Evolutionary conservation across 352 stramenopile genomes (phyloP).

Genomic region (Phytophthora fragariae): DNA sequence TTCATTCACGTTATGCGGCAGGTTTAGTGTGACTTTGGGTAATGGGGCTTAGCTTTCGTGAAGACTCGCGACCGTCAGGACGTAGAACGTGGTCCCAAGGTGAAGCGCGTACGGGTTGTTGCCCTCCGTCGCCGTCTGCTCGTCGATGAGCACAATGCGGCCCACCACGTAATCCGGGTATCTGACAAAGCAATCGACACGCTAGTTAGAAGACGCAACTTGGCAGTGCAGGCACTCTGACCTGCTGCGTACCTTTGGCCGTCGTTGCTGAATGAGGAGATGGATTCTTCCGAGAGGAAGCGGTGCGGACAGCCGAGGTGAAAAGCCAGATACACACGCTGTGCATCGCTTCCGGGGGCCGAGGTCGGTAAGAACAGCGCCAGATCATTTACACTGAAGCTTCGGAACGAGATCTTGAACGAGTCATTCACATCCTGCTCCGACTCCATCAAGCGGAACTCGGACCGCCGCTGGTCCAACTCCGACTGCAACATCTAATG

Average conservation of each 20-base stretch:
- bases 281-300: slow-evolving; percentile 89
- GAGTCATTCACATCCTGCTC: slow-evolving; percentile 66
- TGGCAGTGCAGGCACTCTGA: neutral
- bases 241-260: slow-evolving; percentile 68
- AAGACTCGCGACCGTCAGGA: slow-evolving; percentile 85
- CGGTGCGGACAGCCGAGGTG: slow-evolving; percentile 87
- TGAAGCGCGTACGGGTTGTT: slow-evolving; percentile 86
- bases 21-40: slow-evolving; percentile 2
- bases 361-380: slow-evolving; percentile 88
- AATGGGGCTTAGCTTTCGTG: slow-evolving; percentile 70
- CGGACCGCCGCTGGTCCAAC: slow-evolving; percentile 62
- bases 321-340: slow-evolving; percentile 89
- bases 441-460: slow-evolving; percentile 68
- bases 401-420: slow-evolving; percentile 90
- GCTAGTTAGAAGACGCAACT: slow-evolving; percentile 5
- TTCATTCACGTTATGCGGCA: slow-evolving; percentile 47
- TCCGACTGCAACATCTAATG: slow-evolving; percentile 59
- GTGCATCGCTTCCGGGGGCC: slow-evolving; percentile 71
- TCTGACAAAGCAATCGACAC: slow-evolving; percentile 40
- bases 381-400: slow-evolving; percentile 84
- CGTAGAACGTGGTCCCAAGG: slow-evolving; percentile 86
- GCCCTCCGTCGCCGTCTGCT: slow-evolving; percentile 79
- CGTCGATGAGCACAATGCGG: slow-evolving; percentile 89
- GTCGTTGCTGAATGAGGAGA: slow-evolving; percentile 87
- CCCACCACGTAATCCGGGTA: slow-evolving; percentile 91